Base-by-base conservation (phyloP, 2,329 filamentous ascomycete species). In the Trichoderma polysporum region DNA sequence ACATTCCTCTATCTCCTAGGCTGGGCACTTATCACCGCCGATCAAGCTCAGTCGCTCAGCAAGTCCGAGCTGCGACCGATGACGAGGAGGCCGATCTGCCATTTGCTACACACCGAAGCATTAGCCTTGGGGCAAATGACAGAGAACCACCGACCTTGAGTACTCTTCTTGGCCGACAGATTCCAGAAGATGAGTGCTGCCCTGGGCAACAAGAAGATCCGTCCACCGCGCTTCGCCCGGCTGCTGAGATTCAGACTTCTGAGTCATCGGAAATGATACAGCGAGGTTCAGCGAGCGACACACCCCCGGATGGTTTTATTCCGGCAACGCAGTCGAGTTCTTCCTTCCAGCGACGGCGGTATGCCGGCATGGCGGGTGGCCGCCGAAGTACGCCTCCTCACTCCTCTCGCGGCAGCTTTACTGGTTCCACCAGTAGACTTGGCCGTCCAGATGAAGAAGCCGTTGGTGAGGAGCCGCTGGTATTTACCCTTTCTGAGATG, bases 401-500 rank as follows among this genome's bases (percentile, higher is more conserved):
- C 27, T 82, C 81, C 33, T 80, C 79, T 4, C 76, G 82, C 25
- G 82, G 81, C 35, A 84, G 82, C 69, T 81, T 83, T 68, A 76
- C 75, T 1, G 80, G 81, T 27, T 80, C 79, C 2, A 75, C 74
- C 12, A 75, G 75, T 31, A 74, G 80, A n/a, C 72, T 79, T 19
- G 74, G 73, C 4, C 79, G 80, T 4, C 79, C 75, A n/a, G 81
- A 83, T 27, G 79, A 81, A 52, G 81, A 82, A 60, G 85, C 86
- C 6, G 77, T 81, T 27, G 88, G 90, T 68, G 90, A 91, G 64
- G 90, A 92, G 73, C 88, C 88, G 0, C 76, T 92, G 10, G 82
- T 92, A 10, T 92, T 92, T 76, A 88, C 90, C 69, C 87, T 92
- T 82, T 91, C 88, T 39, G 90, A 92, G 76, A 85, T 91, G 74